Percentiles rank a stretch among this genome's conserved stretches.
These are phyloP conservation scores for Aspergillus cejpii DNA, from an alignment of 2,329 filamentous ascomycete species.

Conservation along the genomic window DNA sequence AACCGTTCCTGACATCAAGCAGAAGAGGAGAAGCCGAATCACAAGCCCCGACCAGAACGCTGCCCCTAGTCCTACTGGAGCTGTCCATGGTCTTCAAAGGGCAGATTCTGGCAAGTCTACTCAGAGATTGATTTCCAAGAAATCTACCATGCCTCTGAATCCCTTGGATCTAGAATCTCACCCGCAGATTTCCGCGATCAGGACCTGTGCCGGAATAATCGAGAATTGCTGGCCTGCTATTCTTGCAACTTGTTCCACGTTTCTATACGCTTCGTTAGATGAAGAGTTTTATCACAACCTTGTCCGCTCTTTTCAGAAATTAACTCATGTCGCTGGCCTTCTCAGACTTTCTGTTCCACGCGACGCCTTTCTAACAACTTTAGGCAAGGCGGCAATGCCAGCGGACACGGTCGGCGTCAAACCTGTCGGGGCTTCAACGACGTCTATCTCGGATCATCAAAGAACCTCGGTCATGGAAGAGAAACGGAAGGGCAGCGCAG, in stretches of 20 bases:
- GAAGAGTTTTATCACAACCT: constrained; percentile 89
- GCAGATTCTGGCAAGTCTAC: constrained; percentile 25
- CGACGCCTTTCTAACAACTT: constrained; percentile 88
- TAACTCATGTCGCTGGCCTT: constrained; percentile 88
- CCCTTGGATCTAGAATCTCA: constrained; percentile 70
- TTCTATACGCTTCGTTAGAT: constrained; percentile 84
- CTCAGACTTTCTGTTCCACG: constrained; percentile 76
- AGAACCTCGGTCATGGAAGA: constrained; percentile 25
- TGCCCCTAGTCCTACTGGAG: constrained; percentile 18
- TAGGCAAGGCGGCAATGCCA: constrained; percentile 89
- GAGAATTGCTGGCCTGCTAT: constrained; percentile 94
- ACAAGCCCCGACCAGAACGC: constrained; percentile 36
- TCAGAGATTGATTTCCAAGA: constrained; percentile 21
- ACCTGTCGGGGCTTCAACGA: constrained; percentile 11
- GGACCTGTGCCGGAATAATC: constrained; percentile 72
- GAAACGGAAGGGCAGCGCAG: constrained; percentile 24
- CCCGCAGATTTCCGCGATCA: constrained; percentile 62
- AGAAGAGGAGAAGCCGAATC: constrained; percentile 42
- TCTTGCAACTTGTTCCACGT: constrained; percentile 89
- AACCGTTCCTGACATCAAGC: constrained; percentile 68
- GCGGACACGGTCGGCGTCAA: constrained; percentile 51
- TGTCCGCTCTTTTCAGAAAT: constrained; percentile 87
- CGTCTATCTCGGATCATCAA: constrained; percentile 17
- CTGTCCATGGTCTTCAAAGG: constrained; percentile 27
- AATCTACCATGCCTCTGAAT: constrained; percentile 59